Percentiles rank a stretch among this genome's conserved stretches.
Evolutionary conservation across 768 basidiomycete species (phyloP).

Genomic region (Trichaptum fuscoviolaceum): DNA sequence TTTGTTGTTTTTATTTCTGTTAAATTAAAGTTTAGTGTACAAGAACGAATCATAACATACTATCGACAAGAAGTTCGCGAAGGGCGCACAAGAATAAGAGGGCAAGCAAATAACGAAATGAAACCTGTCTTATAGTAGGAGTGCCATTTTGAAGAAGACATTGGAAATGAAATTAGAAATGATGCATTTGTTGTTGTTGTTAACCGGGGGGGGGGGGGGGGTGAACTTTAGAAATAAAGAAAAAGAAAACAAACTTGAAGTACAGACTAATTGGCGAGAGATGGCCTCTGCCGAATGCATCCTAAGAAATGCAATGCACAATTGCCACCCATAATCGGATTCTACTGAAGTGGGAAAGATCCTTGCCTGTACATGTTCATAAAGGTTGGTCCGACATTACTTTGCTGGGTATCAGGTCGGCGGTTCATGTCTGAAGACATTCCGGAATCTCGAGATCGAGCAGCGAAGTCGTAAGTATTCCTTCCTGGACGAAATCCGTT

Average conservation of each 20-base stretch:
- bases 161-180: too few species aligned
- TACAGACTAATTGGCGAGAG: neutral
- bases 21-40: neutral
- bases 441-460: neutral
- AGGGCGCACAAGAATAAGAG: neutral
- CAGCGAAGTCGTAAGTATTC: neutral
- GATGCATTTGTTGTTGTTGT: too few species aligned
- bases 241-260: neutral
- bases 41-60: neutral
- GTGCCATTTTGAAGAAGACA: too few species aligned
- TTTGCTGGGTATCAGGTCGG: neutral
- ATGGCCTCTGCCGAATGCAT: too few species aligned
- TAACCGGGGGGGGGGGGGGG: too few species aligned
- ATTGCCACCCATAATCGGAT: neutral
- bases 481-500: neutral
- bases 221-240: neutral
- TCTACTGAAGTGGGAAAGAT: neutral
- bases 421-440: neutral
- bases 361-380: neutral
- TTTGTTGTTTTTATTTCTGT: neutral
- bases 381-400: neutral
- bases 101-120: neutral
- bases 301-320: too few species aligned
- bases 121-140: too few species aligned
- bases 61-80: neutral